Conservation (phyloP, 768 basidiomycete genomes). For the Antrodiella citrinella region DNA sequence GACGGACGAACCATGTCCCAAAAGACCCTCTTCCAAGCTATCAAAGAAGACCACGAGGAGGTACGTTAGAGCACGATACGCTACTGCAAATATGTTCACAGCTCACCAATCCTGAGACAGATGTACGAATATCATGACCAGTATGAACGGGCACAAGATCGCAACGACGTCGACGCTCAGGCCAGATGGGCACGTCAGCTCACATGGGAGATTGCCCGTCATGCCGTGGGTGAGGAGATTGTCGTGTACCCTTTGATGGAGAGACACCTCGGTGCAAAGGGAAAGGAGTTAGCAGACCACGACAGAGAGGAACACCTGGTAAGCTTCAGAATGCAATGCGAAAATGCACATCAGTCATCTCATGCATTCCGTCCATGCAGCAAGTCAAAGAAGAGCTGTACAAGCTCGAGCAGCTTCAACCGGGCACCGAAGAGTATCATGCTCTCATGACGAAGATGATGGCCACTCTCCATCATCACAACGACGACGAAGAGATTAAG, state of each 20-base stretch:
- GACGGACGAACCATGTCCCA: constrained; percentile 15
- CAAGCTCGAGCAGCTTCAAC: constrained; percentile 35
- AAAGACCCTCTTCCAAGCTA: constrained; percentile 31
- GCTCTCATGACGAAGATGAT: constrained; percentile 35
- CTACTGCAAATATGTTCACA: neutral
- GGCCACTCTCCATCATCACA: constrained; percentile 41
- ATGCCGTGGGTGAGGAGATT: constrained; percentile 56
- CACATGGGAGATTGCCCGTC: constrained; percentile 53
- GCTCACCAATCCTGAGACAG: constrained; percentile 20
- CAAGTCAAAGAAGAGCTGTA: constrained; percentile 33
- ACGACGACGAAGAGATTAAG: constrained; percentile 47
- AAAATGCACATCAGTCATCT: too few relatives aligned
- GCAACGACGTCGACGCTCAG: constrained; percentile 37
- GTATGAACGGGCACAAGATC: constrained; percentile 29
- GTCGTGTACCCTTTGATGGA: constrained; percentile 59
- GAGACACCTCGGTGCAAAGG: constrained; percentile 43
- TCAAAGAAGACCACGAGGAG: constrained; percentile 44
- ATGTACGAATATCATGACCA: constrained; percentile 51
- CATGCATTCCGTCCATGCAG: constrained; percentile 17
- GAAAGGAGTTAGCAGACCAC: constrained; percentile 40
- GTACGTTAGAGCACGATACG: too few relatives aligned
- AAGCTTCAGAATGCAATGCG: too few relatives aligned
- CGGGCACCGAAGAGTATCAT: constrained; percentile 38
- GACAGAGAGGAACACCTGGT: constrained; percentile 54
- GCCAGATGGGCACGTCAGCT: constrained; percentile 48